Base-by-base conservation (phyloP, 805 yeast genomes). In the Hanseniaspora lachancei region DNA sequence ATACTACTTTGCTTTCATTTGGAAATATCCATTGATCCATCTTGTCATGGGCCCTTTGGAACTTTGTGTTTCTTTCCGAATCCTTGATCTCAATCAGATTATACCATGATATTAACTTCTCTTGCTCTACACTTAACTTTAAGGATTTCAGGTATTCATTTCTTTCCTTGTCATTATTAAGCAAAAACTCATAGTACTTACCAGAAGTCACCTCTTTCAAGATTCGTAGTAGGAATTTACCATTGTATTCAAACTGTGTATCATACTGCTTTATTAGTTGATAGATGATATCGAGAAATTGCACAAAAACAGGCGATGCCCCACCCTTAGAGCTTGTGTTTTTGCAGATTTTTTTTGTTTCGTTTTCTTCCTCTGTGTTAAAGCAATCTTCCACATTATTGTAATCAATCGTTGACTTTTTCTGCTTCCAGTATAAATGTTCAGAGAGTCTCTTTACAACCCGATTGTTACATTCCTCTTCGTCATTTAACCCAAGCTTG, bases 241-340 rank as follows among this genome's bases (percentile, higher is more conserved):
- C 96, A 64, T 89, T 89, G 69, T 82, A 89, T 68, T 91, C 96
- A 67, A 93, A 93, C 47, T 73, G 70, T 0, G 70, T 63, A 0
- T 96, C 95, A 61, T 78, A 75, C 64, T 88, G 95, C 8, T 80
- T 68, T 52, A 77, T 67, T 20, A 91, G 65, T 65, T 93, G 98
- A 66, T 83, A 89, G 1, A 88, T 84, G 60, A 93, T 82, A 64
- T 93, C 98, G 47, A 93, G 68, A 68, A 89, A 93, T 65, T 93
- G 98, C 62, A 89, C 97, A 70, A 93, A 91, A 1, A 89, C 79
- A 0, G 98, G 98, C 13, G 96, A 85, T n/a, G 82, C 79, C 55
- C 55, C 55, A n/a, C 55, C 55, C 16, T 51, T 51, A 12, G 44
- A 13, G 5, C 44, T 34, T 24, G 29, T 23, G 16, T 39, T 38